Percentiles rank a stretch among this genome's conserved stretches.
phyloP scores from a whole-genome alignment of 768 basidiomycete genomes.

The Megacollybia marginata region DNA sequence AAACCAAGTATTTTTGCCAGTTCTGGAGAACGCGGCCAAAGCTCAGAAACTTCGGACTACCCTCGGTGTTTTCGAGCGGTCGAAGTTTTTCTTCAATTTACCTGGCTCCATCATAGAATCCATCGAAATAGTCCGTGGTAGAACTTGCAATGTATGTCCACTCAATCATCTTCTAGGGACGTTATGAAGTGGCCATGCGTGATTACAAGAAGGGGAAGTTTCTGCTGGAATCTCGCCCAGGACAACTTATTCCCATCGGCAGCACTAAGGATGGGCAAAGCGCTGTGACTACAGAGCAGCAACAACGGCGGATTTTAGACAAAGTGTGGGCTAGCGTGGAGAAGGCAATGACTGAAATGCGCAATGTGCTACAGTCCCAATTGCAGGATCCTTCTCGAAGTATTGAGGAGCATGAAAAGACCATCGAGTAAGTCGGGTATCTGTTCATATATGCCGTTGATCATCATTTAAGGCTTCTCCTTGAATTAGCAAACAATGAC shows the following conservation, averaged over 20 bases:
- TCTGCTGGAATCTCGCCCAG: slow-evolving; percentile 82
- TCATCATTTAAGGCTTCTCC: slow-evolving; percentile 58
- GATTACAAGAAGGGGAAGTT: slow-evolving; percentile 98
- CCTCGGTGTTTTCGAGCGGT: slow-evolving; percentile 90
- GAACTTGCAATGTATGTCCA: too few species aligned
- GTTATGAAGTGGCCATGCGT: slow-evolving; percentile 87
- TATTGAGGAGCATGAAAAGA: slow-evolving; percentile 94
- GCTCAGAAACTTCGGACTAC: slow-evolving; percentile 90
- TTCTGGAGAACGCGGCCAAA: slow-evolving; percentile 92
- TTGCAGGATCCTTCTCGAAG: slow-evolving; percentile 73
- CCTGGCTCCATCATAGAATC: slow-evolving; percentile 84
- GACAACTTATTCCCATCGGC: slow-evolving; percentile 70
- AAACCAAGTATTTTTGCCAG: slow-evolving; percentile 92
- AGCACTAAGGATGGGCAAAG: slow-evolving; percentile 49
- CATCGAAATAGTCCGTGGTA: slow-evolving; percentile 63
- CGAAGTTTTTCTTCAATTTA: slow-evolving; percentile 98
- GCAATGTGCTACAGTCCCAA: slow-evolving; percentile 64
- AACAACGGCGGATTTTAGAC: slow-evolving; percentile 88
- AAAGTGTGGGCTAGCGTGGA: slow-evolving; percentile 96
- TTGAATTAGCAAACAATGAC: slow-evolving; percentile 79
- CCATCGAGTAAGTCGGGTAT: slow-evolving; percentile 68
- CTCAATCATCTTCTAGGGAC: slow-evolving; percentile 50
- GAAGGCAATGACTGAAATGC: slow-evolving; percentile 91
- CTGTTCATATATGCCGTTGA: slow-evolving; percentile 3
- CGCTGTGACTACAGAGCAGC: slow-evolving; percentile 48